Base-by-base conservation (phyloP, 345 rosid genomes). In the Salix arbutifolia region DNA sequence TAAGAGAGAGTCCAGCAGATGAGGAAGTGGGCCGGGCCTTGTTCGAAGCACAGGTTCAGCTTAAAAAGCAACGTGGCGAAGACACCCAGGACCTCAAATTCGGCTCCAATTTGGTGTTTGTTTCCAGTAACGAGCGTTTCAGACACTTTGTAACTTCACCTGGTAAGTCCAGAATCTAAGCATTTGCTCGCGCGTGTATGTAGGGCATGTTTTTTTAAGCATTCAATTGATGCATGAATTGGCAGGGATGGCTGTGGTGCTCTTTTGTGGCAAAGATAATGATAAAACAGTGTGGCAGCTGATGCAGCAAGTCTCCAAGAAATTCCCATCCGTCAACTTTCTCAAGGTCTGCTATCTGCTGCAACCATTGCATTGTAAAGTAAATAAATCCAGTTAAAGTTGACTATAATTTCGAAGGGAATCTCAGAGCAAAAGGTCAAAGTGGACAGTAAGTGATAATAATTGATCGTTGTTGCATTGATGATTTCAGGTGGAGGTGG, bases 1-100 rank as follows among this genome's bases (percentile, higher is more conserved):
- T 44, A 48, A 86, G 67, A 73, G 91, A 88, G 67, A 75, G 83
- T 4, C 92, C 97, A 5, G 97, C 88, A 1, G 91, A 93, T 78
- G 97, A 93, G 65, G 92, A 91, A 67, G 89, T 93, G 67, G 71
- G 37, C 12, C 79, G 81, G 65, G 91, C 86, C 7, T 87, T 92
- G 67, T 77, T 80, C 4, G 94, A 92, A 56, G 97, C 90, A n/a
- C 80, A 86, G 77, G 73, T 75, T 60, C 88, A 88, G 70, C 86
- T 93, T 8, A 82, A 78, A 82, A 88, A 85, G 79, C 88, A 84
- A 60, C 83, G 72, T 2, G 89, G 89, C 23, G 90, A 82, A 81
- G 83, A 84, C 74, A 46, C 76, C 37, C 79, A 82, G 83, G 88
- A 82, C 75, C 76, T 81, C 82, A 82, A 86, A 79, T 74, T 74